These are phyloP conservation scores for Magnaporthiopsis rhizophila DNA, from an alignment of 2,329 filamentous ascomycete genomes.

Conservation along the genomic window DNA sequence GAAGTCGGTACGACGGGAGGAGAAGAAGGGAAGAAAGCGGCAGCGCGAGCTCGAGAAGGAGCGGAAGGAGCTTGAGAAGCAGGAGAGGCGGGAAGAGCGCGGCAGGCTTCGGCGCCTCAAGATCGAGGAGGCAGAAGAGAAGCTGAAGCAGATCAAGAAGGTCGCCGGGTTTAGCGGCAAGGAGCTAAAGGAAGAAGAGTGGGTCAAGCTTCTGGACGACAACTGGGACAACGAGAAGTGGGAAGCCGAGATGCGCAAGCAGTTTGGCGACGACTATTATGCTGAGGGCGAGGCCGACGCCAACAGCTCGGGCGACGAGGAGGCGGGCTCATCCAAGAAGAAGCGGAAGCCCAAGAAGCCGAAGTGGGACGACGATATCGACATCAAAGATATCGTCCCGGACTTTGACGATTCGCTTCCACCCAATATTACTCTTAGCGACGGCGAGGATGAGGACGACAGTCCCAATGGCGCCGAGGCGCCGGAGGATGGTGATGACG, in stretches of 20 bases:
- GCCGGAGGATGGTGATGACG: conserved; percentile 34
- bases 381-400: conserved; percentile 85
- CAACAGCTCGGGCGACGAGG: conserved; percentile 46
- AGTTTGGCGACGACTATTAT: conserved; percentile 90
- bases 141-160: conserved; percentile 79
- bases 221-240: conserved; percentile 85
- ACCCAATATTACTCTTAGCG: conserved; percentile 48
- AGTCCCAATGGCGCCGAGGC: conserved; percentile 30
- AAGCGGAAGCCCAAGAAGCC: conserved; percentile 69
- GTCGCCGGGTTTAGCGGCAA: conserved; percentile 72
- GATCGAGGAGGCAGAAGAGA: conserved; percentile 82
- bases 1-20: conserved; percentile 79
- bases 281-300: conserved; percentile 58
- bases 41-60: conserved; percentile 70
- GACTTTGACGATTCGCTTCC: conserved; percentile 66
- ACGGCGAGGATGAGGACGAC: conserved; percentile 37
- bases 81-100: conserved; percentile 69
- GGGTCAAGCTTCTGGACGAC: conserved; percentile 75
- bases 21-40: conserved; percentile 67
- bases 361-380: conserved; percentile 93
- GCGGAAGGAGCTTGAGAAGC: conserved; percentile 71
- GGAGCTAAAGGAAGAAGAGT: conserved; percentile 64
- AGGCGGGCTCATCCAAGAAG: conserved; percentile 44
- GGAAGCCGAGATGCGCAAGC: conserved; percentile 82
- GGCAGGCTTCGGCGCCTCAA: conserved; percentile 79